A percentile compares a stretch with the other conserved stretches of the same genome.
Conservation (phyloP, 2,329 filamentous ascomycete species). For the Penicillium sp. region DNA sequence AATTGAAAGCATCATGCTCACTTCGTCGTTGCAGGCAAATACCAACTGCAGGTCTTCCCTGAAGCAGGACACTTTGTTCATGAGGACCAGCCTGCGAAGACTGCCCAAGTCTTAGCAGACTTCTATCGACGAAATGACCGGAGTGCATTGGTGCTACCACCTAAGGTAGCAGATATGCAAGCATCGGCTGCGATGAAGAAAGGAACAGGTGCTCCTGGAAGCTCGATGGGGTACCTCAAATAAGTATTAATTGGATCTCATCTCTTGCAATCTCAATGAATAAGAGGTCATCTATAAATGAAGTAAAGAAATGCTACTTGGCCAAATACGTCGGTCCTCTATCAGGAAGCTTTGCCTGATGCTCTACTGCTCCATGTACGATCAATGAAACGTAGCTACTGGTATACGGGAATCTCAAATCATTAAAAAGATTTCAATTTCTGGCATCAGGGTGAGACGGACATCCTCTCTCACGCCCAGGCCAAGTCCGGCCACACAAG, state of each 20-base stretch:
- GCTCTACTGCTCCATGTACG: neutral
- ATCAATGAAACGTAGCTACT: neutral
- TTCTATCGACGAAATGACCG: constrained; percentile 92
- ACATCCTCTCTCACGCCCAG: neutral
- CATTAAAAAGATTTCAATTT: neutral
- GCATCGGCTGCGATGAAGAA: constrained; percentile 44
- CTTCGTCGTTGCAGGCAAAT: constrained; percentile 61
- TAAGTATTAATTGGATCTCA: neutral
- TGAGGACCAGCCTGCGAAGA: constrained; percentile 90
- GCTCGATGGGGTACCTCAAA: neutral
- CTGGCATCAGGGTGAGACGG: neutral
- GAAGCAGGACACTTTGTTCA: constrained; percentile 97
- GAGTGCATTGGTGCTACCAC: constrained; percentile 78
- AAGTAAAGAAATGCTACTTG: neutral
- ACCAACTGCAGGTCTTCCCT: constrained; percentile 89
- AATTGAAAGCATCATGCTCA: neutral
- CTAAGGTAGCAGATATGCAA: constrained; percentile 78
- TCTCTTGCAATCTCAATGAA: neutral
- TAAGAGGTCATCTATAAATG: neutral
- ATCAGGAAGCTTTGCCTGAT: neutral
- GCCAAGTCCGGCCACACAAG: neutral
- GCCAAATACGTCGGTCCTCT: neutral
- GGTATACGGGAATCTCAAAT: neutral
- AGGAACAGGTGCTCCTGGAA: constrained; percentile 20
- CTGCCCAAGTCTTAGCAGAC: constrained; percentile 78